A percentile compares a stretch with the other conserved stretches of the same genome.
Evolutionary conservation across 345 rosid species (phyloP).

Genomic region (sweet orange (Citrus sinensis)): DVS_A1.0 CM039163.1:49107501-49108000

Average conservation of each 20-base stretch:
- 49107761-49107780: background rate
- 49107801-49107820: background rate
- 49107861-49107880: background rate
- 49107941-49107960: background rate
- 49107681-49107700: background rate
- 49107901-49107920: background rate
- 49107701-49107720: background rate
- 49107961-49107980: background rate
- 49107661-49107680: background rate
- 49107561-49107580: background rate
- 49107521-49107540: background rate
- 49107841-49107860: background rate
- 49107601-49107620: background rate
- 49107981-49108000: background rate
- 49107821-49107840: too few relatives aligned
- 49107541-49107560: background rate
- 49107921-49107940: background rate
- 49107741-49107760: background rate
- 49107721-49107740: background rate
- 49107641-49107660: background rate
- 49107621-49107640: background rate
- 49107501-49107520: background rate
- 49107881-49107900: background rate
- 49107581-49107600: background rate
- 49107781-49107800: background rate